Base-by-base conservation (phyloP, 1,139 yeast species). In the Debaryomyces sp. region DNA sequence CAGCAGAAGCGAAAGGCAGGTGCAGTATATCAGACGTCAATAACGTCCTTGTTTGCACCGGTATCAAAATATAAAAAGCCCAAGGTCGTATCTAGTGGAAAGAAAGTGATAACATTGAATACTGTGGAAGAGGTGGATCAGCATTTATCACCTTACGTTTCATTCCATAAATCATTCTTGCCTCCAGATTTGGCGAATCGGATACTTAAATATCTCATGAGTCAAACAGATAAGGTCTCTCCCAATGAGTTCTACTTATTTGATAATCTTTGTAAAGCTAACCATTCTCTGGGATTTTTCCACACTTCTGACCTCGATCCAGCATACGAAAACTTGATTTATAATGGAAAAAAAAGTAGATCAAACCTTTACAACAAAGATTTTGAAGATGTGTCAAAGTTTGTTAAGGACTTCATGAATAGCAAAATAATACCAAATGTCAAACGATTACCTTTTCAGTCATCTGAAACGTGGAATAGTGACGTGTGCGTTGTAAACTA, bases 191-290 rank as follows among this genome's bases (percentile, higher is more conserved):
- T 81, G 8, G 80, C 89, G 0, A 70, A 78, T 35, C 55, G 58
- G 0, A 56, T 85, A 2, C 63, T 85, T 1, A 49, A 57, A 8
- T 66, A 69, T 26, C 64, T 85, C 12, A 51, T 79, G 50, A 60
- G 67, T 1, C 79, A 77, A 36, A 65, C 72, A 5, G 56, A 67
- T 1, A 49, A 57, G 0, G 80, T 83, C 67, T 54, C 56, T 1
- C 63, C 67, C 2, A 68, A 70, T 13, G 67, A 71, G 50, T 87
- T 87, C 57, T 75, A 78, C 50, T 67, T 87, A 13, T 87, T 85
- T 56, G 90, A 85, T 1, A 78, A 84, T 21, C 62, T 70, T 44
- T 86, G 88, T 43, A 61, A 59, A 7, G 80, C 91, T 0, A 77
- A 80, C 22, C 89, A 85, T 57, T 62, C 65, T 6, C 61, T 80